Percentiles rank a stretch among this genome's conserved stretches.
Conservation (phyloP, 2,329 filamentous ascomycete species). For the Rosellinia necatrix region DNA sequence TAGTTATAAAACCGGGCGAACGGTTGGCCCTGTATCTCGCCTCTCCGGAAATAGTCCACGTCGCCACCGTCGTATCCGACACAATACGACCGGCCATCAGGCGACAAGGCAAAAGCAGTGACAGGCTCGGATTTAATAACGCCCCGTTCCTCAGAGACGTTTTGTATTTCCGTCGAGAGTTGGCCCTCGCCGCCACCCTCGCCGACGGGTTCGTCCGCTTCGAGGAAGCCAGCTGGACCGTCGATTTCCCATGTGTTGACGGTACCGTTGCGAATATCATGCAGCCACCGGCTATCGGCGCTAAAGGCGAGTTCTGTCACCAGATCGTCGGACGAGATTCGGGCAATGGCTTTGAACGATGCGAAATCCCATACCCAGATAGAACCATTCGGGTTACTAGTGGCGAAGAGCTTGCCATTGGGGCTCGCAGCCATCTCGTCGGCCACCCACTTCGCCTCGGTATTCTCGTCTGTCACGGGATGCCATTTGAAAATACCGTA, state of each 20-base stretch:
- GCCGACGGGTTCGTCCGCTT: not conserved
- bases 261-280: constrained; percentile 27
- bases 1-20: not conserved
- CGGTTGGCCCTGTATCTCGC: not conserved
- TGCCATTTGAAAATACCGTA: constrained; percentile 35
- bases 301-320: constrained; percentile 29
- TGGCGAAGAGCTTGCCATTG: constrained; percentile 29
- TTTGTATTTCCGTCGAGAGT: not conserved
- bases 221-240: constrained; percentile 14
- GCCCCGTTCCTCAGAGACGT: not conserved
- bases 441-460: constrained; percentile 21
- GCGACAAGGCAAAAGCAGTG: not conserved
- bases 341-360: constrained; percentile 29
- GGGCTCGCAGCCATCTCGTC: constrained; percentile 18
- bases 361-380: constrained; percentile 28
- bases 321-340: constrained; percentile 24
- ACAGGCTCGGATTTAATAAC: not conserved
- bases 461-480: constrained; percentile 22
- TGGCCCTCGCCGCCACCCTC: not conserved
- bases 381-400: constrained; percentile 22
- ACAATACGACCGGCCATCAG: constrained; percentile 2
- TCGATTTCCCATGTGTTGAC: constrained; percentile 35
- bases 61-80: constrained; percentile 7
- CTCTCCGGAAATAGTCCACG: not conserved
- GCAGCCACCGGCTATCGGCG: constrained; percentile 29